Conservation (phyloP, 2,329 filamentous ascomycete genomes). For the Microdochium nivale region DNA sequence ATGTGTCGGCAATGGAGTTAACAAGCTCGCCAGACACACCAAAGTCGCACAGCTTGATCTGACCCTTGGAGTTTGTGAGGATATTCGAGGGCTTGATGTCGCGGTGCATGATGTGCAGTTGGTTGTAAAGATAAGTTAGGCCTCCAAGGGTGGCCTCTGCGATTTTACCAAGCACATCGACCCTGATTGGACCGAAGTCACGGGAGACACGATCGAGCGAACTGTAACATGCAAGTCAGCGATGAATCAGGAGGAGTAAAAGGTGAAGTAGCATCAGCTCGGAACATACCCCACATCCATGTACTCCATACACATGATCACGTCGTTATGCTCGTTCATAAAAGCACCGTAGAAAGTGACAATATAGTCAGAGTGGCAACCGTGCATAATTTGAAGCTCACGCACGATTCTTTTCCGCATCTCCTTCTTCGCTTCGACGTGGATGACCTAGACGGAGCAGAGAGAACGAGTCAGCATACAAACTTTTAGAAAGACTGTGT, state of each 20-base stretch:
- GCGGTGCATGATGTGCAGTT: slow-evolving; percentile 97
- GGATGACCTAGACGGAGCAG: slow-evolving; percentile 64
- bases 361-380: slow-evolving; percentile 94
- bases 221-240: slow-evolving; percentile 37
- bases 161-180: slow-evolving; percentile 96
- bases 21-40: slow-evolving; percentile 97
- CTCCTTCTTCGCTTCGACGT: slow-evolving; percentile 95
- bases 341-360: slow-evolving; percentile 98
- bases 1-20: slow-evolving; percentile 96
- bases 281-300: slow-evolving; percentile 90
- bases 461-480: not conserved
- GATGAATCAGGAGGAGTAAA: not conserved
- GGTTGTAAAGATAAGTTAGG: slow-evolving; percentile 88
- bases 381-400: slow-evolving; percentile 96
- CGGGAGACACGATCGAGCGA: slow-evolving; percentile 89
- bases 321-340: slow-evolving; percentile 91
- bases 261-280: slow-evolving; percentile 10
- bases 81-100: slow-evolving; percentile 99
- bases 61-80: slow-evolving; percentile 84
- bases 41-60: slow-evolving; percentile 97
- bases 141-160: slow-evolving; percentile 91
- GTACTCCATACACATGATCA: slow-evolving; percentile 99
- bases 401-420: slow-evolving; percentile 94
- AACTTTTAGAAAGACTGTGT: not conserved
- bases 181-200: slow-evolving; percentile 88